Conservation (phyloP, 1,284 basidiomycete species). For the Hypsizygus ulmarius region DNA sequence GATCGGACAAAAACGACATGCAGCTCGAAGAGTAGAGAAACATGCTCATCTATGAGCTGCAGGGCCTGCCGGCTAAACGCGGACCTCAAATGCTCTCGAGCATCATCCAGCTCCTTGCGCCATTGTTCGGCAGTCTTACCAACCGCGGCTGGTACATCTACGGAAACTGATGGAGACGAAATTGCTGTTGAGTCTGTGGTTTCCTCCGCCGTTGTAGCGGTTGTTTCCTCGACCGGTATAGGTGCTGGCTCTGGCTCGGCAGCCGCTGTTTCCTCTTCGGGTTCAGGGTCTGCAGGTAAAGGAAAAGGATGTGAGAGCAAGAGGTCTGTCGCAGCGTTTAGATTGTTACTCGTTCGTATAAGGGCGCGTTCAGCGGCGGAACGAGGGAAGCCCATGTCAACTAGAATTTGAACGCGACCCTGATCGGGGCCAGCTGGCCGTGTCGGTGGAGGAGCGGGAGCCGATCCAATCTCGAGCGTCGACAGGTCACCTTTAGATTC, state of each 20-base stretch:
- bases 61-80: conserved; percentile 72
- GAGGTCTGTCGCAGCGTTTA: conserved; percentile 87
- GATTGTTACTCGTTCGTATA: conserved; percentile 82
- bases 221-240: neutral
- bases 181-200: neutral
- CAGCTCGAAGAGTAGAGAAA: conserved; percentile 88
- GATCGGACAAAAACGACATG: conserved; percentile 75
- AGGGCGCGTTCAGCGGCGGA: conserved; percentile 84
- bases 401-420: conserved; percentile 75
- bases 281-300: conserved; percentile 60
- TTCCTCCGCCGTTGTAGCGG: conserved; percentile 4
- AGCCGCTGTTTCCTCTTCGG: conserved; percentile 24
- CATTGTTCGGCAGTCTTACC: conserved; percentile 60
- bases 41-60: conserved; percentile 81
- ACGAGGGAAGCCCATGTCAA: conserved; percentile 96
- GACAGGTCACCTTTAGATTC: conserved; percentile 47
- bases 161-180: conserved; percentile 12
- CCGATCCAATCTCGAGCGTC: conserved; percentile 13
- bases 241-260: conserved; percentile 4
- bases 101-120: conserved; percentile 61
- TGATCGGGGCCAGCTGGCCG: conserved; percentile 67
- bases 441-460: conserved; percentile 31
- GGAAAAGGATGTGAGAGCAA: conserved; percentile 83
- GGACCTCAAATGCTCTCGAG: conserved; percentile 65
- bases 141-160: conserved; percentile 14